Evolutionary conservation across 208 protist species (phyloP), one percentile per base, ranked within the genome.

Genomic region (Trypanosoma rangeli): DNA sequence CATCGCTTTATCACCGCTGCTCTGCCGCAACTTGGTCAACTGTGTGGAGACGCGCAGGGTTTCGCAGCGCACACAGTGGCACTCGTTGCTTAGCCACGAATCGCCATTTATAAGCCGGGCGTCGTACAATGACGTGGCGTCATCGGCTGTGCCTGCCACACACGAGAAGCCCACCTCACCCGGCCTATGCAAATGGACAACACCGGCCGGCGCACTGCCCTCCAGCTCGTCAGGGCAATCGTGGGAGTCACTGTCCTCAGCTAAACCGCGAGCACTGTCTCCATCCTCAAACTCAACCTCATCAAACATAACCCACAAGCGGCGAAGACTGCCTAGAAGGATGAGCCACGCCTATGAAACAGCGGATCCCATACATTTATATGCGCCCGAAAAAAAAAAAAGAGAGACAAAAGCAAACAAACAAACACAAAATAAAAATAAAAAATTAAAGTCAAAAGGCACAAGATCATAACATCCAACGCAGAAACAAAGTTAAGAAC

Each of bases 11-110:
- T 31, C 44, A 24, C 8, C 37, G 10, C 20, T 56, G 22, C 26
- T 70, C 42, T 29, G 10, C 31, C 63, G 69, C 18, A 68, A 13
- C 0, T 54, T 50, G 13, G 59, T 37, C 10, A 88, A 20, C 61
- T 80, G 42, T 26, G 37, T 65, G 10, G 85, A 74, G 13, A 85
- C 85, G 18, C 80, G 79, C 22, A 96, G 44, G 3, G 78, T 77
- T 56, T 96, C 87, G 60, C 90, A 96, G 12, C 80, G 82, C 12
- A 82, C 70, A 69, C 90, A 96, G 69, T 85, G 87, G 60, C 90
- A 96, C 42, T 85, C 69, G 55, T 53, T 58, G 8, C 74, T 78
- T 37, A 92, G 46, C 88, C 90, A 96, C 18, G 83, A 82, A 71
- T 96, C 90, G 2, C 90, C 90, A 71, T 78, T 96, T 4, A 94